These are phyloP conservation scores for Guadua angustifolia DNA, from an alignment of 176 grass and related monocot genomes.

Conservation along the genomic window DNA sequence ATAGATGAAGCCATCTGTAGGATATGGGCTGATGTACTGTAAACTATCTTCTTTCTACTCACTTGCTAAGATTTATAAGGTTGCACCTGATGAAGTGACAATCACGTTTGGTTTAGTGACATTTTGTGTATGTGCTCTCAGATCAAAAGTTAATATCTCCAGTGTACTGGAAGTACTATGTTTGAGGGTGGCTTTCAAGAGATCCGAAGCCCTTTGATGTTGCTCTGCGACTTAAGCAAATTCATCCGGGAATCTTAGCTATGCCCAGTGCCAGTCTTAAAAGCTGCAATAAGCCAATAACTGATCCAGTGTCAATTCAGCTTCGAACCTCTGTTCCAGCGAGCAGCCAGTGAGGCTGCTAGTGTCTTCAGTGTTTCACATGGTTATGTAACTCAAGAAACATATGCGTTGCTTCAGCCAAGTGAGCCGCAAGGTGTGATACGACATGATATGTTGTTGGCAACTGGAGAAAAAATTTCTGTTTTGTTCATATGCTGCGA, in stretches of 20 bases:
- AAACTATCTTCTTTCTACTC: background rate
- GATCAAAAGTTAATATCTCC: background rate
- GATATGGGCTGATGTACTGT: slow-evolving; percentile 20
- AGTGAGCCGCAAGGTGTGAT: no score
- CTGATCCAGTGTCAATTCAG: background rate
- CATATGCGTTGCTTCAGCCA: no score
- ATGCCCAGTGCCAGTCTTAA: background rate
- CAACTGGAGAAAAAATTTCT: no score
- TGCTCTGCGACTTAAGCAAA: background rate
- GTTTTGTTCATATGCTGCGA: no score
- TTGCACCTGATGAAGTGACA: slow-evolving; percentile 7
- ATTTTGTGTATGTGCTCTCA: background rate
- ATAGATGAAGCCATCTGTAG: background rate
- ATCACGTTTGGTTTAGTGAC: no score
- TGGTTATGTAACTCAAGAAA: no score
- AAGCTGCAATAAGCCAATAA: background rate
- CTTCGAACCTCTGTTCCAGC: background rate
- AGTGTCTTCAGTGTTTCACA: background rate
- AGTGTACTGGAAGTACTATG: background rate
- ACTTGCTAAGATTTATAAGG: background rate
- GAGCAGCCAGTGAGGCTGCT: no score
- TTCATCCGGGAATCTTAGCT: background rate
- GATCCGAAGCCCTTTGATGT: background rate
- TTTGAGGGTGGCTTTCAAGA: background rate
- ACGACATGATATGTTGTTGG: no score